Evolutionary conservation across 345 rosid genomes (phyloP), one percentile per base, ranked within the genome.

Genomic region (Anastatica hierochuntica): DNA sequence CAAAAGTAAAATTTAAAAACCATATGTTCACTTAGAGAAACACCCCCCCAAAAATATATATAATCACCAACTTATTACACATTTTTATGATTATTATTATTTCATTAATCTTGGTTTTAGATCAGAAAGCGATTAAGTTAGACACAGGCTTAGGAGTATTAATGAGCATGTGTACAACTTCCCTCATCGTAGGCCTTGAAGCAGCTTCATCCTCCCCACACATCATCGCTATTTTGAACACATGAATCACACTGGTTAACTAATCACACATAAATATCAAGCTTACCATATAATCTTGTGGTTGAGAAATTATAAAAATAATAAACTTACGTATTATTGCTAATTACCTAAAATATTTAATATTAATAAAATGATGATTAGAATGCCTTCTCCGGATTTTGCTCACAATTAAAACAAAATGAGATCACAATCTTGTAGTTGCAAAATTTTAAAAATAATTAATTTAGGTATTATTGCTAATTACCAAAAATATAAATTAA

Each of bases 11-110:
- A n/a, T n/a, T 45, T 27, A 1, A 3, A 37, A 63, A 7, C 49
- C 65, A 49, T 20, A 18, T 37, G 15, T 36, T 5, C 56, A 38
- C 44, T 52, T 23, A 37, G 10, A 16, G 2, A 33, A 49, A 40
- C 48, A 47, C 69, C n/a, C n/a, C n/a, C 33, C 35, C 35, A 35
- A 41, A 56, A 55, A 55, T 31, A 11, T 18, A 21, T n/a, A n/a
- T n/a, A n/a, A n/a, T n/a, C n/a, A 21, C 33, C 33, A n/a, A 29
- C 33, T 29, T 29, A 29, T 29, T 29, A 29, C 33, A 29, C 33
- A 29, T n/a, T n/a, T n/a, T n/a, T 2, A 21, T 29, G 6, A 3
- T 29, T 6, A 29, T 29, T 29, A 29, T n/a, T n/a, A n/a, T n/a
- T 29, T 29, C 33, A 29, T 29, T 29, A 29, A 2, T 29, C 10